Evolutionary conservation across 768 basidiomycete genomes (phyloP).

Genomic region (Leucocoprinus birnbaumii): DNA sequence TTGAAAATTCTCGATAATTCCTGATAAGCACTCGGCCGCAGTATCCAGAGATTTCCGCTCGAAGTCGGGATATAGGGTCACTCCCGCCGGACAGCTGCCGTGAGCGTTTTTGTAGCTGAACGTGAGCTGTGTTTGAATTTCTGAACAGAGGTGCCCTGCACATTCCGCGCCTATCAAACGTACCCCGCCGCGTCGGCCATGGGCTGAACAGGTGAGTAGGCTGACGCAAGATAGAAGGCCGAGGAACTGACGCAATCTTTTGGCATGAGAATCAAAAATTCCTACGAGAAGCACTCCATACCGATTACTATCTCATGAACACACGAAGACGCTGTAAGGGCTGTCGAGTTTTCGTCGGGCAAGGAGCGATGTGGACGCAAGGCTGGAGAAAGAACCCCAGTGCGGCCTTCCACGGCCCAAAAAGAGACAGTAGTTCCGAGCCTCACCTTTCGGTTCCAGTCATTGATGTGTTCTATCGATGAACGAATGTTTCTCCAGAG

Average conservation of each 20-base stretch:
- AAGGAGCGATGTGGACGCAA: neutral
- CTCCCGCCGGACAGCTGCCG: constrained; percentile 7
- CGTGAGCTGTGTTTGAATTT: constrained; percentile 10
- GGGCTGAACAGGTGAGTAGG: constrained; percentile 2
- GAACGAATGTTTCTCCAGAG: neutral
- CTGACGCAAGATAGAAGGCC: neutral
- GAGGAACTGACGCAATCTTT: neutral
- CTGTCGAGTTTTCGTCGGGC: neutral
- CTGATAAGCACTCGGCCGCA: constrained; percentile 3
- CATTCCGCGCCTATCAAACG: neutral
- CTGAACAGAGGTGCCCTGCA: neutral
- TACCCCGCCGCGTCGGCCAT: neutral
- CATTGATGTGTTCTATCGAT: constrained; percentile 11
- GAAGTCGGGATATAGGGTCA: too few species aligned
- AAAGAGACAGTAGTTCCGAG: neutral
- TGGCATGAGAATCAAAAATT: constrained; percentile 9
- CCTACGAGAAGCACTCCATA: neutral
- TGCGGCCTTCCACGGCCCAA: neutral
- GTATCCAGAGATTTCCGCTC: neutral
- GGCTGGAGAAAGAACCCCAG: neutral
- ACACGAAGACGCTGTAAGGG: neutral
- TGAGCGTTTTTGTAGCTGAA: constrained; percentile 7
- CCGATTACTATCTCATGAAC: too few species aligned
- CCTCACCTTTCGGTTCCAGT: neutral
- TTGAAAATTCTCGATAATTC: too few species aligned